Evolutionary conservation across 257 asterid genomes (phyloP), one percentile per base, ranked within the genome.

Genomic region (Plectranthus barbatus): DNA sequence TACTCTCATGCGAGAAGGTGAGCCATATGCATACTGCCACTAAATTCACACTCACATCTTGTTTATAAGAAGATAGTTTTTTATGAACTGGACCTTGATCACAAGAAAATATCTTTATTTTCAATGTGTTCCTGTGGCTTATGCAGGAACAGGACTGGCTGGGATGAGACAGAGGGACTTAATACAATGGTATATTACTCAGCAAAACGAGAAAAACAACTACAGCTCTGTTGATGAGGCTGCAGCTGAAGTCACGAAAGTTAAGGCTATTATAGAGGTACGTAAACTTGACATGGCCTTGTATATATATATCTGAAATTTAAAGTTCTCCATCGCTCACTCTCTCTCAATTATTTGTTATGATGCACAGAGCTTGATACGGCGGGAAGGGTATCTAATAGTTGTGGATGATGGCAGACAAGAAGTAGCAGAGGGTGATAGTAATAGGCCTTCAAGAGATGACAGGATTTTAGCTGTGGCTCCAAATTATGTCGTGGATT

Each of bases 131-230:
- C 44, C 13, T 46, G 31, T 26, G 31, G 5, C 31, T 1, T 26
- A 26, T 46, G 26, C 65, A 80, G 93, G 94, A 66, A 57, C 81
- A 17, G 97, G 81, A 4, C 72, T 92, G 77, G 88, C 94, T 63
- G 99, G 99, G 60, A 67, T 93, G 90, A 79, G 82, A 68, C 99
- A 90, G 84, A 81, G 82, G 71, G 99, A 93, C 62, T 81, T 93
- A 59, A 87, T 93, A 60, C 84, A 87, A 18, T 87, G 99, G 99
- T 93, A 84, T 51, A 74, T 90, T 5, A 72, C 59, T 52, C 95
- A 87, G 72, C 99, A 93, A 83, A 87, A 93, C 41, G 88, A 79
- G 80, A 87, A 82, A 74, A 87, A 82, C 63, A 71, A 42, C 62
- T 90, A 90, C 68, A 81, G 68, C 66, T 71, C 95, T 54, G 79